phyloP scores from a whole-genome alignment of 352 stramenopile species.

The Pythium sp. region DNA sequence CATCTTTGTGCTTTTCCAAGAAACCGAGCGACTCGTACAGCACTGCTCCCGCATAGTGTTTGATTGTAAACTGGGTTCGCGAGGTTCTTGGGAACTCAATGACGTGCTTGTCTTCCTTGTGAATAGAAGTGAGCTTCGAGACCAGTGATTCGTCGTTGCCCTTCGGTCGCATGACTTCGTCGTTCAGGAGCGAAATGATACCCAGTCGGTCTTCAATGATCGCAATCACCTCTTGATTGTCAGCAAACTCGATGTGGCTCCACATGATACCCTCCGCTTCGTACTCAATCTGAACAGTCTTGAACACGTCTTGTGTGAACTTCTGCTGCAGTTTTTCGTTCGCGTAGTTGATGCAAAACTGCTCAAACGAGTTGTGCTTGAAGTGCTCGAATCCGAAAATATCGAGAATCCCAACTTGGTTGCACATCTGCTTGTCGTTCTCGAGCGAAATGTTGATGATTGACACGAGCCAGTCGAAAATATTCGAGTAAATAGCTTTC shows the following conservation, averaged over 20 bases:
- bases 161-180: slow-evolving; percentile 86
- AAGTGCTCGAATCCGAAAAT: slow-evolving; percentile 96
- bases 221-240: slow-evolving; percentile 87
- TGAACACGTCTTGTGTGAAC: slow-evolving; percentile 90
- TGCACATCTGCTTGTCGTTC: slow-evolving; percentile 47
- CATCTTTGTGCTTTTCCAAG: slow-evolving; percentile 95
- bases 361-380: slow-evolving; percentile 92
- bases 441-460: slow-evolving; percentile 77
- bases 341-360: slow-evolving; percentile 92
- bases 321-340: slow-evolving; percentile 93
- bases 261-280: slow-evolving; percentile 90
- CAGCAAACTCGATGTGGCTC: slow-evolving; percentile 91
- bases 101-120: slow-evolving; percentile 73
- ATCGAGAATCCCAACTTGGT: slow-evolving; percentile 90
- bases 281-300: slow-evolving; percentile 89
- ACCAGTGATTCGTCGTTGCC: slow-evolving; percentile 83
- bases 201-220: slow-evolving; percentile 87
- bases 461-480: slow-evolving; percentile 97
- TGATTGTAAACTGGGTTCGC: slow-evolving; percentile 88
- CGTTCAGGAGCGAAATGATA: slow-evolving; percentile 89
- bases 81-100: slow-evolving; percentile 80
- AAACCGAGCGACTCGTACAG: slow-evolving; percentile 92
- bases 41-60: slow-evolving; percentile 93
- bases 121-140: slow-evolving; percentile 69
- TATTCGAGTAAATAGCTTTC: slow-evolving; percentile 94